phyloP scores from a whole-genome alignment of 768 basidiomycete species.

The Lactifluus subvellereus region DNA sequence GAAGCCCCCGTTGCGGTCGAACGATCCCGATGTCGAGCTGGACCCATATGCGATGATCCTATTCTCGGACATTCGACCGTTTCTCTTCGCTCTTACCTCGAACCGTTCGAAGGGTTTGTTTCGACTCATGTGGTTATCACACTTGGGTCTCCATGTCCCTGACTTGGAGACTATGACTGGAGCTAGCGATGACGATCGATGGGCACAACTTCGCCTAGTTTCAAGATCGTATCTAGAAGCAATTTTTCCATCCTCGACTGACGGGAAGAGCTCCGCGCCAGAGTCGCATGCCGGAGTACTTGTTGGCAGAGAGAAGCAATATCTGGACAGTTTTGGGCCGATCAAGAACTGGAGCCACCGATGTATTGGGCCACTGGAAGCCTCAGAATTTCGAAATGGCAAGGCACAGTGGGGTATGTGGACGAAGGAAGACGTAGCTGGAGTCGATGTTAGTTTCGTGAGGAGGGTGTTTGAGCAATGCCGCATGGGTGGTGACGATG shows the following conservation, averaged over 20 bases:
- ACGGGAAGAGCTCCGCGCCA: constrained; percentile 35
- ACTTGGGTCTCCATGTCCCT: constrained; percentile 67
- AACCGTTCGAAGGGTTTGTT: constrained; percentile 47
- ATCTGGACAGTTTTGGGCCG: constrained; percentile 57
- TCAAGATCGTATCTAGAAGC: constrained; percentile 41
- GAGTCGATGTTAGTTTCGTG: constrained; percentile 45
- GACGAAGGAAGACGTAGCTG: constrained; percentile 44
- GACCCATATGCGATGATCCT: constrained; percentile 74
- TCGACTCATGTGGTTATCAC: constrained; percentile 63
- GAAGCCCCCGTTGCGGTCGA: constrained; percentile 49
- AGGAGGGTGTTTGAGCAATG: constrained; percentile 56
- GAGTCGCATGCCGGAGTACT: constrained; percentile 63
- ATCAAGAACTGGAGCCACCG: constrained; percentile 59
- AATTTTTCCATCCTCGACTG: constrained; percentile 45
- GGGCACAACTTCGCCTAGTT: constrained; percentile 48
- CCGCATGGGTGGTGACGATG: constrained; percentile 42
- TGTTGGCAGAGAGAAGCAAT: constrained; percentile 60
- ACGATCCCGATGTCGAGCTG: constrained; percentile 40
- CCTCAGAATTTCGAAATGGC: constrained; percentile 30
- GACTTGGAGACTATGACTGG: constrained; percentile 41
- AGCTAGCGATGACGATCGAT: constrained; percentile 55
- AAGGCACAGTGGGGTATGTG: constrained; percentile 39
- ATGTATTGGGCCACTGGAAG: constrained; percentile 52
- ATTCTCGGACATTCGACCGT: constrained; percentile 62
- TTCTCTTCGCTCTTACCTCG: constrained; percentile 44